Evolutionary conservation across 2,329 filamentous ascomycete genomes (phyloP), one percentile per base, ranked within the genome.

Genomic region (Trichoderma aggressivum): DNA sequence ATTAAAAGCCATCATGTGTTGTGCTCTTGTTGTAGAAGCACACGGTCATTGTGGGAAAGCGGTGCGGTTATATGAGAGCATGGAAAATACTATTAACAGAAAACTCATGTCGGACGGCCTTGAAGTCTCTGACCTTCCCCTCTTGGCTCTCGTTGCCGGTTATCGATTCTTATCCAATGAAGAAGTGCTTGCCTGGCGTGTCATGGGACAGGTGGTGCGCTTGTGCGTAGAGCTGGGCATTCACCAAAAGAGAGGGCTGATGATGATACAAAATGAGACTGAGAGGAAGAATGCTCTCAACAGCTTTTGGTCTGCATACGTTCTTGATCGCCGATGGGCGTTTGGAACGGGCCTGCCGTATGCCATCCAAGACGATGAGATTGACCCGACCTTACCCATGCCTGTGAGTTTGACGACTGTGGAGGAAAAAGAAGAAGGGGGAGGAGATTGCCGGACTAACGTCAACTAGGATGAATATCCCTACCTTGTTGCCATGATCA

Each of bases 281-380:
- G 91, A 94, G 73, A 87, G 92, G 62, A 84, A 86, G 63, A 86
- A 89, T 64, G 90, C 92, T 0, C 86, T 92, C 32, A 88, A 91
- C 63, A 88, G 93, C 16, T 97, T 97, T 80, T 98, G 93, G 94
- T 90, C 91, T 1, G 90, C 94, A 21, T 97, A 96, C 77, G 90
- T 94, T 5, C 84, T 97, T 50, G 94, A 97, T 78, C 86, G 94
- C 50, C 87, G 94, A 64, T 97, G 94, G 94, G 94, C 92, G 74
- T 93, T 97, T 75, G 92, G 91, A n/a, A 94, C 93, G 0, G 94
- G 94, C 0, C 86, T 97, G 79, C 94, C 94, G 0, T 97, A 94
- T 81, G 91, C 92, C 3, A 85, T 97, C 43, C 91, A 95, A 74
- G 94, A 97, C 77, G 88, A 92, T 18, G 94, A 97, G 77, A 93